Evolutionary conservation across 805 yeast species (phyloP), one percentile per base, ranked within the genome.

Genomic region (Kregervanrija fluxuum): DNA sequence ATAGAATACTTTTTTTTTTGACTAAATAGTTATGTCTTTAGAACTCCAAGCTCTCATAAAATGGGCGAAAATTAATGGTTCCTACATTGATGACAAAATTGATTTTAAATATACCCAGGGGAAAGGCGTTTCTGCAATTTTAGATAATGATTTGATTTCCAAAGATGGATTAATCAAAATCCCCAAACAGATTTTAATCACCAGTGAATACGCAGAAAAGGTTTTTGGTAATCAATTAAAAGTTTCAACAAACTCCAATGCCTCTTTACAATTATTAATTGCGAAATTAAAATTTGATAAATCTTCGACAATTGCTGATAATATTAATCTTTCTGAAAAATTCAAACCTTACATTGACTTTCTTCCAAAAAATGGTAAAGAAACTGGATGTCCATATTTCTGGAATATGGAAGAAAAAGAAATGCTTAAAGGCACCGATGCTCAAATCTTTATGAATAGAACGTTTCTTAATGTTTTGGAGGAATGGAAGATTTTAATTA

Each of bases 341-440:
- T 60, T 52, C 33, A 38, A 48, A 28, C 74, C 79, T 3, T 81
- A 80, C 50, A 56, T 81, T 34, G 63, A 71, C 35, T 56, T 66
- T 11, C 59, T 81, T 14, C 84, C 87, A 2, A 33, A 42, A 6
- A 34, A 22, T 17, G 64, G 73, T 10, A 58, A 55, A 2, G 63
- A 67, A 5, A 69, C 77, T 15, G 70, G 71, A n/a, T 68, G 80
- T 10, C 95, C 96, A 1, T 74, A 75, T 43, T 77, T 76, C 51
- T 89, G 90, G 88, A 65, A 65, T 31, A 56, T 69, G 0, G 65
- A 63, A 2, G 85, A 82, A 37, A 67, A 75, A 43, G 59, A 64
- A 5, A 56, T 71, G 32, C 59, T 89, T 10, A 66, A 70, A 37
- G 90, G 90, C 0, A 82, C 95, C 0, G 90, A 88, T 57, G 68